A percentile compares a stretch with the other conserved stretches of the same genome.
Conservation (phyloP, 768 basidiomycete species). For the Hericium coralloides region DNA sequence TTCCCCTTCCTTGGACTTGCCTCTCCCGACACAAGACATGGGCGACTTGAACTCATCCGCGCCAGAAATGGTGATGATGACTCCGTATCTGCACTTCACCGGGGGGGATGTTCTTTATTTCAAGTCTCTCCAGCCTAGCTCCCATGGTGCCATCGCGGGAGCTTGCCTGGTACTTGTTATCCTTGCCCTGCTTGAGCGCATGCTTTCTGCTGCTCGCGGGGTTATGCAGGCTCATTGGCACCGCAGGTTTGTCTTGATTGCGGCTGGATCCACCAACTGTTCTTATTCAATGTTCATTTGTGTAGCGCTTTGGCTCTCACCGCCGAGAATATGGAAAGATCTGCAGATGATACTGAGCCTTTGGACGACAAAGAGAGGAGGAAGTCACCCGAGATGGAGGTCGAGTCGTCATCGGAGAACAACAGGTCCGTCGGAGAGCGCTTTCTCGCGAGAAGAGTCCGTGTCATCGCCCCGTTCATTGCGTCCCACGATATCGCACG, state of each 20-base stretch:
- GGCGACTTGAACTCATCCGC: conserved; percentile 7
- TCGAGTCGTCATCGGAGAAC: background rate
- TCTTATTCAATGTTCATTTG: no score
- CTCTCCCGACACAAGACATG: background rate
- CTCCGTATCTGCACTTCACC: conserved; percentile 62
- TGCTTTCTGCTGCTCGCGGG: conserved; percentile 48
- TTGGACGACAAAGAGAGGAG: background rate
- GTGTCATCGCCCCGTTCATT: conserved; percentile 55
- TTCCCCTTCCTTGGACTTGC: background rate
- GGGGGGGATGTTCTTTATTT: conserved; percentile 61
- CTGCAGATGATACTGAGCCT: background rate
- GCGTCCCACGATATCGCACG: conserved; percentile 60
- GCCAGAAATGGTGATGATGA: conserved; percentile 37
- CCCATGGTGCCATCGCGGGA: conserved; percentile 62
- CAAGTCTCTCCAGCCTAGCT: conserved; percentile 55
- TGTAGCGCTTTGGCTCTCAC: background rate
- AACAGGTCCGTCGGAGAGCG: background rate
- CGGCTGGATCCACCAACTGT: no score
- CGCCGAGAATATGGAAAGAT: background rate
- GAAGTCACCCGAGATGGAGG: background rate
- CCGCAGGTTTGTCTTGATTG: conserved; percentile 31
- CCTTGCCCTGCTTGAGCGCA: conserved; percentile 64
- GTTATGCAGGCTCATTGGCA: conserved; percentile 51
- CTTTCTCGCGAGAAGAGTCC: conserved; percentile 14
- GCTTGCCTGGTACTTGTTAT: conserved; percentile 65